A percentile compares a stretch with the other conserved stretches of the same genome.
Evolutionary conservation across 331 rosid genomes (phyloP).

Genomic region (Malus hybrid): DNA sequence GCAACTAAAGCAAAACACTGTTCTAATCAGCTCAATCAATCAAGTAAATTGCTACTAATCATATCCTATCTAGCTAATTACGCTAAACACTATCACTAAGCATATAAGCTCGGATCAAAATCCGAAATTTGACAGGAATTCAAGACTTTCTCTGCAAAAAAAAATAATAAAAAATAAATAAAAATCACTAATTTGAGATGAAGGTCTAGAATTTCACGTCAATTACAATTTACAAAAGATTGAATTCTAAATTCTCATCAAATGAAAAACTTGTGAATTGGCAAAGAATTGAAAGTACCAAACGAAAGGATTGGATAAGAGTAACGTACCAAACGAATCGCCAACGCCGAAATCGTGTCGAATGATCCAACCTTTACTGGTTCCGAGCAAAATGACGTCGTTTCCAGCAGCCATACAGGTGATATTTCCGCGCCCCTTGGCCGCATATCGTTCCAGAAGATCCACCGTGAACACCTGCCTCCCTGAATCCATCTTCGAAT

Average conservation of each 20-base stretch:
- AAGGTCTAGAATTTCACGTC: too few relatives aligned
- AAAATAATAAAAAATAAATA: too few relatives aligned
- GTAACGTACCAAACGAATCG: conserved; percentile 54
- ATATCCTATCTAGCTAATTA: neutral
- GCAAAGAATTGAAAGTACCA: neutral
- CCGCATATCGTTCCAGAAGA: conserved; percentile 84
- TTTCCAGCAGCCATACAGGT: conserved; percentile 93
- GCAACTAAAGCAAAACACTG: neutral
- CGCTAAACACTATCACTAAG: neutral
- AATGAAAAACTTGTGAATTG: neutral
- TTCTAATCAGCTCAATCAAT: neutral
- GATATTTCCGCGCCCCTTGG: conserved; percentile 84
- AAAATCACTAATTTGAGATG: too few relatives aligned
- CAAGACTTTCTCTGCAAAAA: too few relatives aligned
- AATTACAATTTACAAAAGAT: neutral
- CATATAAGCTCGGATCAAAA: neutral
- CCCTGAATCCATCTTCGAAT: conserved; percentile 60
- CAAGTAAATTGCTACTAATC: neutral
- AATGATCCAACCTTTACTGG: conserved; percentile 95
- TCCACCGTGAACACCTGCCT: conserved; percentile 90
- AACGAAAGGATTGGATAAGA: neutral
- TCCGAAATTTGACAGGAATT: neutral
- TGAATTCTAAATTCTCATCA: neutral
- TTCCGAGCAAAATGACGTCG: conserved; percentile 82
- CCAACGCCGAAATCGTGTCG: conserved; percentile 95